A percentile compares a stretch with the other conserved stretches of the same genome.
phyloP scores from a whole-genome alignment of 1,284 basidiomycete species.

The Pseudozyma hubeiensis region DNA sequence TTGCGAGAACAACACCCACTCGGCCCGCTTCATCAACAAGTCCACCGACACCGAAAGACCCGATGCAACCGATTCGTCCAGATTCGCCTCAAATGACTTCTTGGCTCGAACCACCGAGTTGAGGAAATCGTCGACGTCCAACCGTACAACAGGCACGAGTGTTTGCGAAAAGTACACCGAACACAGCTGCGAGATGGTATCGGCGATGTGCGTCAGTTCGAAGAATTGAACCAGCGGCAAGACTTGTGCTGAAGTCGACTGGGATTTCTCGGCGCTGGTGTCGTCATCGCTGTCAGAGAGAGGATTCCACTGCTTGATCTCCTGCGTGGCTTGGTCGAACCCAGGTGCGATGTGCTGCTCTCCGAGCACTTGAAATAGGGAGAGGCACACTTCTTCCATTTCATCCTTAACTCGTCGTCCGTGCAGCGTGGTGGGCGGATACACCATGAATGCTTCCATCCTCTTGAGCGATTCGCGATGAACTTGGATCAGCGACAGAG shows the following conservation, averaged over 20 bases:
- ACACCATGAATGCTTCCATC: conserved; percentile 86
- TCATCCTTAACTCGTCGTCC: conserved; percentile 74
- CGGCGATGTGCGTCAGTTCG: conserved; percentile 94
- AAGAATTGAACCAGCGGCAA: conserved; percentile 96
- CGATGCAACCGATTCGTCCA: conserved; percentile 92
- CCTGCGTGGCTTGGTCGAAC: conserved; percentile 77
- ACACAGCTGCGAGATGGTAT: conserved; percentile 96
- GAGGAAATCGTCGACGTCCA: conserved; percentile 83
- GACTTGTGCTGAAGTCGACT: conserved; percentile 73
- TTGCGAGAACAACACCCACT: conserved; percentile 86
- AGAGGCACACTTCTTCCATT: conserved; percentile 90
- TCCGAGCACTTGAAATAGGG: conserved; percentile 81
- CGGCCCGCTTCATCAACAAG: conserved; percentile 95
- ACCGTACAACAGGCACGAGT: conserved; percentile 69
- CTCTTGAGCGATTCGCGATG: conserved; percentile 90
- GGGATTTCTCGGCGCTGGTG: conserved; percentile 74
- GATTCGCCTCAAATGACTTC: conserved; percentile 88
- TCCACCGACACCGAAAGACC: conserved; percentile 95
- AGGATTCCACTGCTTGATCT: conserved; percentile 56
- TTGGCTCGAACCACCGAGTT: conserved; percentile 94
- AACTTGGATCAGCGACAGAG: conserved; percentile 90
- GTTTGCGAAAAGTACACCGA: conserved; percentile 98
- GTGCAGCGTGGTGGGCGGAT: conserved; percentile 72
- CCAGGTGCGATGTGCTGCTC: conserved; percentile 86
- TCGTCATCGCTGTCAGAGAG: conserved; percentile 17